Percentiles rank a stretch among this genome's conserved stretches.
phyloP scores from a whole-genome alignment of 2,329 filamentous ascomycete species.

The Colletotrichum liaoningense region DNA sequence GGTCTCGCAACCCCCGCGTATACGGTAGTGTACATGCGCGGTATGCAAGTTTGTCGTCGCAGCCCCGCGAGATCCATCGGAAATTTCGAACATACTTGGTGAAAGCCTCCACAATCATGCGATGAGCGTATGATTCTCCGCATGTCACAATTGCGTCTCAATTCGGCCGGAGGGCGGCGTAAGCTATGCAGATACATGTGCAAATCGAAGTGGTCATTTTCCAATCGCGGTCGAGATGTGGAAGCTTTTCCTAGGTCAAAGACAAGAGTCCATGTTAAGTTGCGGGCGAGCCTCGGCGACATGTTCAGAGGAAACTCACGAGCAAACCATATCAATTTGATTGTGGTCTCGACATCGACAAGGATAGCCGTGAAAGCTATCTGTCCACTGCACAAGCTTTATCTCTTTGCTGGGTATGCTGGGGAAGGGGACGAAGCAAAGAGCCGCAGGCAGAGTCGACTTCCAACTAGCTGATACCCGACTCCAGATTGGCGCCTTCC shows the following conservation, averaged over 20 bases:
- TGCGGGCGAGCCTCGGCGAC: constrained; percentile 8
- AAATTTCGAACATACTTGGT: constrained; percentile 4
- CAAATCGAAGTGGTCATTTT: background rate
- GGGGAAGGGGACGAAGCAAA: background rate
- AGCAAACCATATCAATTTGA: background rate
- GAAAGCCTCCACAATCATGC: constrained; percentile 19
- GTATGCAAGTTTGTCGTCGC: constrained; percentile 35
- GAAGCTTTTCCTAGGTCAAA: background rate
- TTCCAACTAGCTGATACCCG: background rate
- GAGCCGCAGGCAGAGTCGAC: background rate
- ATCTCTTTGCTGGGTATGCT: background rate
- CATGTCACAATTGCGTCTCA: background rate
- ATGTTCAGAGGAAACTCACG: background rate
- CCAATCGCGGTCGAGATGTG: background rate
- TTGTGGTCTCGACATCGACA: background rate
- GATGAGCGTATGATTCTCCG: constrained; percentile 30
- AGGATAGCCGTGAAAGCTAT: background rate
- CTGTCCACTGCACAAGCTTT: background rate
- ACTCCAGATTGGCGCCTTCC: background rate
- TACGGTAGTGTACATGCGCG: background rate
- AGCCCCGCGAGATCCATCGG: constrained; percentile 31
- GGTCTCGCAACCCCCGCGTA: constrained; percentile 1
- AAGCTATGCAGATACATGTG: background rate
- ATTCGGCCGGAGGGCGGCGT: background rate
- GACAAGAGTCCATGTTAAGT: background rate